Evolutionary conservation across 306 rosid genomes (phyloP).

Genomic region (Ziziphus jujuba): DNA sequence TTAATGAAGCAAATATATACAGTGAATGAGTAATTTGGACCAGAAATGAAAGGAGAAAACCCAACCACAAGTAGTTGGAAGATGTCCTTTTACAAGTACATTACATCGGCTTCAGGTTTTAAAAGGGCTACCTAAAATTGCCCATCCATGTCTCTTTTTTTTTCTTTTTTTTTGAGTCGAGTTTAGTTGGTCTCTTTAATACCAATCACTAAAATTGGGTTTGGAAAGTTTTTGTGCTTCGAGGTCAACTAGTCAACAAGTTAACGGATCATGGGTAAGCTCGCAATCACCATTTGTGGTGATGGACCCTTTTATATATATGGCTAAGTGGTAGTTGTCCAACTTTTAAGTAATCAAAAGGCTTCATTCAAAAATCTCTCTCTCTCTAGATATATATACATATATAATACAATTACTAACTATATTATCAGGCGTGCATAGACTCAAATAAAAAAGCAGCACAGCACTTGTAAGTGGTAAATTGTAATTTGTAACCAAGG

Average conservation of each 20-base stretch:
- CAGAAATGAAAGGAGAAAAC: neutral
- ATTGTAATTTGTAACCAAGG: too few species aligned
- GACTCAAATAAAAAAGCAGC: neutral
- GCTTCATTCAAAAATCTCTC: too few species aligned
- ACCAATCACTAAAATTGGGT: neutral
- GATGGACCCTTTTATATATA: neutral
- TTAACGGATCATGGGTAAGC: slow-evolving; percentile 23
- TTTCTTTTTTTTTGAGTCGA: slow-evolving; percentile 16
- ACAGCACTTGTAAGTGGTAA: too few species aligned
- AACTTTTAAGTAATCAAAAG: neutral
- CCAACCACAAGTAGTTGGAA: slow-evolving; percentile 34
- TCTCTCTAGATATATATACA: too few species aligned
- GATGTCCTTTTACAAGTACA: slow-evolving; percentile 30
- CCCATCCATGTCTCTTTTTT: slow-evolving; percentile 21
- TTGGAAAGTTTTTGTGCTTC: slow-evolving; percentile 10
- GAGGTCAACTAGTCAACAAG: slow-evolving; percentile 30
- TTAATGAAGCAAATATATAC: neutral
- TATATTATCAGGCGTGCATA: neutral
- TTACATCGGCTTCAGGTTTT: slow-evolving; percentile 20
- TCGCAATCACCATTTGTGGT: slow-evolving; percentile 19
- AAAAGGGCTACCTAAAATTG: slow-evolving; percentile 30
- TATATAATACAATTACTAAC: too few species aligned
- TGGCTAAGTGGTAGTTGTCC: neutral
- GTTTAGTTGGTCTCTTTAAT: slow-evolving; percentile 16
- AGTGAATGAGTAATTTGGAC: neutral